Evolutionary conservation across 768 basidiomycete genomes (phyloP).

Genomic region (Dentipellis sp.): DNA sequence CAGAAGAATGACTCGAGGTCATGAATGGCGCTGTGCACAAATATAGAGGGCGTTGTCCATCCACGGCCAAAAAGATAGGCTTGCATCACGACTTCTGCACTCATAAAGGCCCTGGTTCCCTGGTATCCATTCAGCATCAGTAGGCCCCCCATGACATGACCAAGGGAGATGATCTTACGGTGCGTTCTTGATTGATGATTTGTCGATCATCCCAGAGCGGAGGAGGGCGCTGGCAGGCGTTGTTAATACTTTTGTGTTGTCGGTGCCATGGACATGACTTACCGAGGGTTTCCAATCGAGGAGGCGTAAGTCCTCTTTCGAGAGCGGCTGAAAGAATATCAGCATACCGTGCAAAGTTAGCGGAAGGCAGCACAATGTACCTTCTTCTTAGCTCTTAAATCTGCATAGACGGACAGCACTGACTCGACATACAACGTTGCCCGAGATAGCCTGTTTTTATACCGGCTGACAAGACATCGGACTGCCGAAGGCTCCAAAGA

Average conservation of each 20-base stretch:
- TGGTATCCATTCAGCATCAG: neutral
- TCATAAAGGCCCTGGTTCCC: neutral
- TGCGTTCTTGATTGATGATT: neutral
- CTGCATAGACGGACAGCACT: too few relatives aligned
- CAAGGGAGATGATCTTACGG: neutral
- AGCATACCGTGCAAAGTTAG: too few relatives aligned
- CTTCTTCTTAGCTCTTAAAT: too few relatives aligned
- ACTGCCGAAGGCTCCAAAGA: too few relatives aligned
- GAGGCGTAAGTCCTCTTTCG: neutral
- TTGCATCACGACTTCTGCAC: neutral
- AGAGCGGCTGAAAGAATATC: neutral
- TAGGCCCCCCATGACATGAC: neutral
- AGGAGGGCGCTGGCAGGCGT: neutral
- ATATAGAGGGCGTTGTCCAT: neutral
- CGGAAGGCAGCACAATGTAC: too few relatives aligned
- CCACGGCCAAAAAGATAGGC: neutral
- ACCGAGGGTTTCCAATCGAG: neutral
- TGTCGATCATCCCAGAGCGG: neutral
- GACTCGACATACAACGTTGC: too few relatives aligned
- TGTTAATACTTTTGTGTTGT: neutral
- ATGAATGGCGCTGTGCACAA: neutral
- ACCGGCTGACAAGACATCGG: too few relatives aligned
- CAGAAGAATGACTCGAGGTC: neutral
- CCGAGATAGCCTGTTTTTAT: too few relatives aligned
- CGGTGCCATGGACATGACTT: neutral